Conservation (phyloP, 352 stramenopile genomes). For the Globisporangium barbulae region DNA sequence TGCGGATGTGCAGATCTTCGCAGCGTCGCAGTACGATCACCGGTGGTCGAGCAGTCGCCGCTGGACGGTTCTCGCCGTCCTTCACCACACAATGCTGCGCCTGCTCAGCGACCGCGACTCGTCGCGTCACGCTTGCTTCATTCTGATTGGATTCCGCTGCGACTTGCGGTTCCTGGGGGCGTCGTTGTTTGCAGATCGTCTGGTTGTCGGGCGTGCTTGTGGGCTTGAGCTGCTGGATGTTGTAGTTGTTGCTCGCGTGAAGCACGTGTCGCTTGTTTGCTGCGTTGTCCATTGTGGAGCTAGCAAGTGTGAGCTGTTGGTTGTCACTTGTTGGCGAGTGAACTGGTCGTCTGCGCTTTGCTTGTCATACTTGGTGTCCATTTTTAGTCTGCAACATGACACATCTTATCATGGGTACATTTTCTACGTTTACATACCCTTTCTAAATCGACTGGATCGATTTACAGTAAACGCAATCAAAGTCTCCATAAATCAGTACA, state of each 20-base stretch:
- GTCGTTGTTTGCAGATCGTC: conserved; percentile 3
- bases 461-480: too few species aligned
- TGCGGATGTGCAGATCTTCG: conserved; percentile 62
- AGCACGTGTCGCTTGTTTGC: background rate
- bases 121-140: background rate
- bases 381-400: conserved; percentile 3
- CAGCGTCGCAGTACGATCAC: conserved; percentile 61
- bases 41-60: background rate
- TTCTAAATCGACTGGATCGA: background rate
- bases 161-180: conserved; percentile 1
- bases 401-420: conserved; percentile 11
- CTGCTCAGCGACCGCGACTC: background rate
- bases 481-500: background rate
- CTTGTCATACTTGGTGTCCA: background rate
- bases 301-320: background rate
- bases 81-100: background rate
- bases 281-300: background rate
- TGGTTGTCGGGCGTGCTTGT: background rate
- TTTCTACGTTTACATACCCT: background rate
- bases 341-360: background rate
- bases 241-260: conserved; percentile 13
- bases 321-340: background rate
- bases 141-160: conserved; percentile 5
- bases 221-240: background rate
- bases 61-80: background rate